Conservation (phyloP, 2,329 filamentous ascomycete genomes). For the Hypoxylon sp. region DNA sequence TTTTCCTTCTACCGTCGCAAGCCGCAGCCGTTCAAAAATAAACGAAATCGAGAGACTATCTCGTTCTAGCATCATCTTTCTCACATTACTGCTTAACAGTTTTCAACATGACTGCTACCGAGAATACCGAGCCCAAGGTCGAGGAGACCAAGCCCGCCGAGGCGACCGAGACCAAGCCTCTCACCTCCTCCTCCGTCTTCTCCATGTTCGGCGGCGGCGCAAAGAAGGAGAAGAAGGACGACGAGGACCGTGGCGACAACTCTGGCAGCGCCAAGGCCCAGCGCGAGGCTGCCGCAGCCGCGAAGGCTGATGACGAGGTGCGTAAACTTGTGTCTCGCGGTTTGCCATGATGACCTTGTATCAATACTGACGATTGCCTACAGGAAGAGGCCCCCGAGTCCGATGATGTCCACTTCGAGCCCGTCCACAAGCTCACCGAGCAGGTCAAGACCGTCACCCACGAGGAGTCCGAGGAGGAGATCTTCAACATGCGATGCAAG, state of each 20-base stretch:
- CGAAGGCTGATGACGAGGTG: slow-evolving; percentile 64
- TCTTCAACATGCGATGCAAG: slow-evolving; percentile 99
- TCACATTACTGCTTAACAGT: slow-evolving; percentile 15
- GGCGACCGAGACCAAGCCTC: slow-evolving; percentile 49
- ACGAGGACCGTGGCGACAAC: slow-evolving; percentile 83
- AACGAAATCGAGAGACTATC: not conserved
- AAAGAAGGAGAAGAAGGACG: slow-evolving; percentile 94
- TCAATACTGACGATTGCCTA: slow-evolving; percentile 22
- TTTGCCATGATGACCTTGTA: not conserved
- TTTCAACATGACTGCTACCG: slow-evolving; percentile 57
- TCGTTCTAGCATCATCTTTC: slow-evolving; percentile 4
- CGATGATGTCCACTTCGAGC: slow-evolving; percentile 95
- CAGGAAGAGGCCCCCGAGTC: slow-evolving; percentile 79
- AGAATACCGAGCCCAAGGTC: slow-evolving; percentile 63
- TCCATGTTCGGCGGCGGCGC: slow-evolving; percentile 98
- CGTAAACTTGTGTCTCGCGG: slow-evolving; percentile 32
- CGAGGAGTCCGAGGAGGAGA: slow-evolving; percentile 96
- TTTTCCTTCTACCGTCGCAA: slow-evolving; percentile 1
- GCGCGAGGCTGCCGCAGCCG: slow-evolving; percentile 67
- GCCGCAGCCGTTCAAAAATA: slow-evolving; percentile 1
- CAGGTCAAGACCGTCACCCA: slow-evolving; percentile 98
- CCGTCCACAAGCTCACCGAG: slow-evolving; percentile 93
- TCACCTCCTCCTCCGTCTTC: slow-evolving; percentile 77
- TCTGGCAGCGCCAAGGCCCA: slow-evolving; percentile 89
- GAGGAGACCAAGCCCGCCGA: slow-evolving; percentile 56